These are phyloP conservation scores for Aegilops tauschii DNA, from an alignment of 176 grass and related monocot genomes.

Conservation along the genomic window DNA sequence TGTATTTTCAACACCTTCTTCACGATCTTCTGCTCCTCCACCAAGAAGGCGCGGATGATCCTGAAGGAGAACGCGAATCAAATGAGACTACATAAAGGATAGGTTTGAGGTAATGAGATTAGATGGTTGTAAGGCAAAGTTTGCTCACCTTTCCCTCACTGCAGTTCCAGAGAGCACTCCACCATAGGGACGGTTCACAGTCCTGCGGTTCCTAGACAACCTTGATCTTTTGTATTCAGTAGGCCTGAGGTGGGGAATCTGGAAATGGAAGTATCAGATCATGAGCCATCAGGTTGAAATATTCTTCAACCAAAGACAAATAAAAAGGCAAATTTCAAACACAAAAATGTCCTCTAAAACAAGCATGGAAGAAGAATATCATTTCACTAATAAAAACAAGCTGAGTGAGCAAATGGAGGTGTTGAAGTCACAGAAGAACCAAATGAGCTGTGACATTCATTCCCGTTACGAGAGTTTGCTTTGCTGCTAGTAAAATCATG, in stretches of 20 bases:
- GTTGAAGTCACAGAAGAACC: too few species aligned
- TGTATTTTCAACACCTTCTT: constrained; percentile 98
- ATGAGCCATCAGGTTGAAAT: not conserved
- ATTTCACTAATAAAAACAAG: too few species aligned
- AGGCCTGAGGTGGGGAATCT: constrained; percentile 73
- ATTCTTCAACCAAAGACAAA: not conserved
- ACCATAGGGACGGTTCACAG: constrained; percentile 64
- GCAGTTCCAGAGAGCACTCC: constrained; percentile 58
- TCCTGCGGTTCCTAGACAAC: constrained; percentile 62
- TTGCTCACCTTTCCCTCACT: constrained; percentile 56
- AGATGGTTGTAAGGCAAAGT: not conserved
- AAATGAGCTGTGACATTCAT: too few species aligned
- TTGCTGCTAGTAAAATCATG: too few species aligned
- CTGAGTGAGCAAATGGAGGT: too few species aligned
- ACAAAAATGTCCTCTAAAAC: not conserved
- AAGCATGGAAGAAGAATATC: too few species aligned
- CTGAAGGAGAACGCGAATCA: not conserved
- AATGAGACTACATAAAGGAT: not conserved
- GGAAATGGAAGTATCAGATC: not conserved
- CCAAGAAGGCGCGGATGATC: constrained; percentile 89
- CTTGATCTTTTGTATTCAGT: constrained; percentile 67
- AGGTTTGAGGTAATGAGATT: not conserved
- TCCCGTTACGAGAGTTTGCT: too few species aligned
- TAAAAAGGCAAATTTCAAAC: not conserved
- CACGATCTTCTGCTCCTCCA: constrained; percentile 99